phyloP scores from a whole-genome alignment of 768 basidiomycete species.

The Mycena pura region DNA sequence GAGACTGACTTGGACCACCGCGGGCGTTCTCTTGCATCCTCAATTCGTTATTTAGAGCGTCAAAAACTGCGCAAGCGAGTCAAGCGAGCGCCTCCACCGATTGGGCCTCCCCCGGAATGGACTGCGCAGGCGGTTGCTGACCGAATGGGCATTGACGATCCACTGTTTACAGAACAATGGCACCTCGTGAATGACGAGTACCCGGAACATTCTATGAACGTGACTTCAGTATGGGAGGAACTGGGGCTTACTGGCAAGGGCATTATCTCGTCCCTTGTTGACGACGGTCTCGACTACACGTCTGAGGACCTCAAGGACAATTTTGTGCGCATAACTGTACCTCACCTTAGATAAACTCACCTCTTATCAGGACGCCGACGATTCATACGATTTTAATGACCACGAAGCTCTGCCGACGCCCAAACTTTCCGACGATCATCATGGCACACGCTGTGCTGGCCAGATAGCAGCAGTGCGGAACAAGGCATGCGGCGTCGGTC shows the following conservation, averaged over 20 bases:
- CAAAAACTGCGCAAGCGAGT: slow-evolving; percentile 70
- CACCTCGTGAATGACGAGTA: slow-evolving; percentile 89
- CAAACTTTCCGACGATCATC: slow-evolving; percentile 87
- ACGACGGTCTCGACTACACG: slow-evolving; percentile 93
- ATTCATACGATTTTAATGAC: slow-evolving; percentile 97
- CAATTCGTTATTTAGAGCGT: slow-evolving; percentile 64
- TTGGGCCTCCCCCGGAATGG: slow-evolving; percentile 24
- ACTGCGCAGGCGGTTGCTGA: slow-evolving; percentile 19
- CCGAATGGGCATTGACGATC: slow-evolving; percentile 67
- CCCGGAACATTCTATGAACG: slow-evolving; percentile 89
- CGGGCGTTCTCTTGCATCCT: slow-evolving; percentile 37
- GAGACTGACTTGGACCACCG: slow-evolving; percentile 46
- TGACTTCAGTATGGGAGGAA: slow-evolving; percentile 87
- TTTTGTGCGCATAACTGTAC: slow-evolving; percentile 69
- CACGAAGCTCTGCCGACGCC: slow-evolving; percentile 89
- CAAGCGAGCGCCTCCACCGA: slow-evolving; percentile 76
- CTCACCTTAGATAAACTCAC: slow-evolving; percentile 37
- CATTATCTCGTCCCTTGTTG: slow-evolving; percentile 88
- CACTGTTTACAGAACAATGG: slow-evolving; percentile 88
- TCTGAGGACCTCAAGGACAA: slow-evolving; percentile 88
- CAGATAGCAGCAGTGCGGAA: slow-evolving; percentile 78
- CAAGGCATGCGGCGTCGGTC: slow-evolving; percentile 91
- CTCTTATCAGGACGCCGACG: slow-evolving; percentile 73
- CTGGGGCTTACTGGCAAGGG: slow-evolving; percentile 89
- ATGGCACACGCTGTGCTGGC: slow-evolving; percentile 97